A percentile compares a stretch with the other conserved stretches of the same genome.
phyloP scores from a whole-genome alignment of 2,329 filamentous ascomycete genomes.

The Orbilia brochopaga region DNA sequence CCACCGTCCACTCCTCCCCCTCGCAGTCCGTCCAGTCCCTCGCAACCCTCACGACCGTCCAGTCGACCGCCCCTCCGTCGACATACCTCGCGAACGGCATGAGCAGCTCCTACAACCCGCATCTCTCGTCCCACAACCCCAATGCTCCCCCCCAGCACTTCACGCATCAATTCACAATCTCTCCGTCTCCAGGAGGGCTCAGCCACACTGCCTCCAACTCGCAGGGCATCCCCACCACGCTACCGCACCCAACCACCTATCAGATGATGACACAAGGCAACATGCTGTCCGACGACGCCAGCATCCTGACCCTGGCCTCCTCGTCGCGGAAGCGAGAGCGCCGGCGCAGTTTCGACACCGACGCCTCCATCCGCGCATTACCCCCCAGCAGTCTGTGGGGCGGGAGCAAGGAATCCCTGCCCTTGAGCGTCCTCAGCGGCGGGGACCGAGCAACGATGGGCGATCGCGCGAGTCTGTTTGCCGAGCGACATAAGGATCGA shows the following conservation, averaged over 20 bases:
- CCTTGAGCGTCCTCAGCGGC: conserved; percentile 75
- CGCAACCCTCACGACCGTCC: conserved; percentile 83
- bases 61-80: conserved; percentile 71
- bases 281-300: conserved; percentile 81
- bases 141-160: conserved; percentile 58
- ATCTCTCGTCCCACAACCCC: conserved; percentile 54
- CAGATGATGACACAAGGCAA: conserved; percentile 80
- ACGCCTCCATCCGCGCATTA: conserved; percentile 83
- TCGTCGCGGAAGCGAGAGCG: conserved; percentile 80
- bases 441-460: conserved; percentile 46
- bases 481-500: conserved; percentile 41
- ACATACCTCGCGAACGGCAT: conserved; percentile 47
- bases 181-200: conserved; percentile 52
- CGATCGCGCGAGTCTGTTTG: conserved; percentile 29
- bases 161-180: conserved; percentile 62
- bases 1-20: conserved; percentile 75
- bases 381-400: conserved; percentile 82
- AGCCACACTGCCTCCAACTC: conserved; percentile 46
- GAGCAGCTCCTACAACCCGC: conserved; percentile 52
- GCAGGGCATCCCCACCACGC: conserved; percentile 58
- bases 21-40: conserved; percentile 80
- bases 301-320: conserved; percentile 76
- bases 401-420: conserved; percentile 78
- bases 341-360: conserved; percentile 80
- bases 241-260: conserved; percentile 73